phyloP scores from a whole-genome alignment of 768 basidiomycete species.

The Hysterangium stoloniferum region DNA sequence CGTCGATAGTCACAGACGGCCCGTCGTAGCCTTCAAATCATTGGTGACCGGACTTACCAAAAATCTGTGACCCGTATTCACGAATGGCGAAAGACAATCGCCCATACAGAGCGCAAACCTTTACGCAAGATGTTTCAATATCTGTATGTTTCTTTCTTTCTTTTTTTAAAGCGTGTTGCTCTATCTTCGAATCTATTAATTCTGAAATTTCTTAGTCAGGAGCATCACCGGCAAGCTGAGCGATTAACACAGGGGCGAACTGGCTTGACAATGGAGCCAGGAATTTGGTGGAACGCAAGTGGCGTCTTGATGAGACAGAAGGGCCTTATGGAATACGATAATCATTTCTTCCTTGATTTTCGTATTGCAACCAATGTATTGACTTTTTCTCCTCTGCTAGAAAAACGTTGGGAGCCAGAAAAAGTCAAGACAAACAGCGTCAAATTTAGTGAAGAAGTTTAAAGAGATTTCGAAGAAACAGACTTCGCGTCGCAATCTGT shows the following conservation, averaged over 20 bases:
- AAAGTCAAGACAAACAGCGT: conserved; percentile 37
- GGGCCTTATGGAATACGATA: conserved; percentile 83
- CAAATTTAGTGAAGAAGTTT: conserved; percentile 37
- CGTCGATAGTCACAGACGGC: background rate
- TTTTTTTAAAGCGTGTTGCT: background rate
- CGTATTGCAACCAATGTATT: too few species aligned
- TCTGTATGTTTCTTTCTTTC: conserved; percentile 38
- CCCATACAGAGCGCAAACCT: conserved; percentile 61
- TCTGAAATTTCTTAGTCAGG: too few species aligned
- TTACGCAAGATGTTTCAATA: conserved; percentile 67
- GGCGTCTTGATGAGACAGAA: conserved; percentile 89
- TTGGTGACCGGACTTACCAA: conserved; percentile 53
- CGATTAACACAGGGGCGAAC: conserved; percentile 40
- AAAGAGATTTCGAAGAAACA: conserved; percentile 43
- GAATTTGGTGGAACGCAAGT: conserved; percentile 63
- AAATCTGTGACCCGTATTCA: conserved; percentile 56
- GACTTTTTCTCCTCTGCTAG: conserved; percentile 31
- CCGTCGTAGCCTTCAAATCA: conserved; percentile 32
- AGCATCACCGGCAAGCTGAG: conserved; percentile 59
- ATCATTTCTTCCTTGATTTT: background rate
- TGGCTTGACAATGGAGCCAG: conserved; percentile 64
- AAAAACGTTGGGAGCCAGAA: conserved; percentile 69
- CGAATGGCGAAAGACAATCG: conserved; percentile 68
- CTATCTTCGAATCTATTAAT: too few species aligned
- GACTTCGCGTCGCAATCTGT: conserved; percentile 43